These are phyloP conservation scores for Capsicum chinense DNA, from an alignment of 257 asterid genomes.

Conservation along the genomic window DNA sequence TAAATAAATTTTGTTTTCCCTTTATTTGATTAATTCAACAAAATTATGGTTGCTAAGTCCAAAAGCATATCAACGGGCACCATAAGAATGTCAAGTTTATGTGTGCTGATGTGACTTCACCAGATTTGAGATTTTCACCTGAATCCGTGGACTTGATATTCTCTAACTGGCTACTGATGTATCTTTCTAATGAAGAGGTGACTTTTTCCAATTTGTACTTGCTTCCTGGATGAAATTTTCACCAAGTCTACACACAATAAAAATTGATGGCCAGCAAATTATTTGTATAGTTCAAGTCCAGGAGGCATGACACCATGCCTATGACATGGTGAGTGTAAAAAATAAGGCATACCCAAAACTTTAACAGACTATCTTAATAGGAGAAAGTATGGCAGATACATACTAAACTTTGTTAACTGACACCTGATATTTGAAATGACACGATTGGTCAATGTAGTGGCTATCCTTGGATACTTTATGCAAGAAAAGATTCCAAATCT, in stretches of 20 bases:
- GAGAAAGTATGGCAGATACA: not conserved
- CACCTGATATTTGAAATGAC: not conserved
- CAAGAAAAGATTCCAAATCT: too few relatives aligned
- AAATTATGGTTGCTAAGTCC: too few relatives aligned
- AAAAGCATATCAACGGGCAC: conserved; percentile 59
- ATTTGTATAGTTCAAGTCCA: not conserved
- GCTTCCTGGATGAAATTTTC: not conserved
- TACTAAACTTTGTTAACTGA: not conserved
- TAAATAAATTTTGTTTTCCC: too few relatives aligned
- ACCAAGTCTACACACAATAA: not conserved
- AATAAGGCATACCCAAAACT: not conserved
- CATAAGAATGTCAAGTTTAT: conserved; percentile 72
- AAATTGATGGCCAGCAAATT: not conserved
- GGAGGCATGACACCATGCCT: not conserved
- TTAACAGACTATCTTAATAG: too few relatives aligned
- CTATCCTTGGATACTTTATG: too few relatives aligned
- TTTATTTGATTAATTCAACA: too few relatives aligned
- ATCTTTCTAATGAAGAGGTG: conserved; percentile 91
- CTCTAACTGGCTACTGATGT: conserved; percentile 96
- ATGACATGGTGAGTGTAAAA: not conserved
- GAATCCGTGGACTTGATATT: conserved; percentile 83
- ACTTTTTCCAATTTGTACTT: not conserved
- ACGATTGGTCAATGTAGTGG: not conserved
- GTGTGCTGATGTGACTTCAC: conserved; percentile 91
- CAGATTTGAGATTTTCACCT: conserved; percentile 64